A percentile compares a stretch with the other conserved stretches of the same genome.
Conservation (phyloP, 805 yeast species). For the Saturnispora sekii region DNA sequence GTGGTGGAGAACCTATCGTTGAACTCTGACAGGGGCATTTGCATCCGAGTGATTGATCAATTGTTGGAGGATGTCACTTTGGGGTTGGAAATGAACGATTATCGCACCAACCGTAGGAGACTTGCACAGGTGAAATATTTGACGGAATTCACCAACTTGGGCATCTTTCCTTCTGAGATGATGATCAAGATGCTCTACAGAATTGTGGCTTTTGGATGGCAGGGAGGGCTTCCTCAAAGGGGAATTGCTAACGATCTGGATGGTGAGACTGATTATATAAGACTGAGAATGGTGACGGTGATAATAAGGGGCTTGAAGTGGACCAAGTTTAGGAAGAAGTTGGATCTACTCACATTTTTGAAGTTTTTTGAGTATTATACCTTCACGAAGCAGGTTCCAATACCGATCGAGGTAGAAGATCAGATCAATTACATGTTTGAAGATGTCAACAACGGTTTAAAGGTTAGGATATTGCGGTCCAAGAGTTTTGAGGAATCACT, state of each 20-base stretch:
- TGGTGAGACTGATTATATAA: conserved; percentile 57
- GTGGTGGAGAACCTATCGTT: conserved; percentile 32
- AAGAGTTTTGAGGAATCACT: conserved; percentile 43
- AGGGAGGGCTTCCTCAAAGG: conserved; percentile 44
- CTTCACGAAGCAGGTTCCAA: conserved; percentile 47
- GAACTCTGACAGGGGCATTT: conserved; percentile 20
- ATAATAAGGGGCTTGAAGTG: conserved; percentile 28
- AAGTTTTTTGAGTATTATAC: conserved; percentile 64
- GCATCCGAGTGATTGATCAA: conserved; percentile 41
- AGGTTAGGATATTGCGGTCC: conserved; percentile 33
- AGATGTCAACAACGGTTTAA: conserved; percentile 7
- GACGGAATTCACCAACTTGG: conserved; percentile 43
- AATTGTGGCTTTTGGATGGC: conserved; percentile 58
- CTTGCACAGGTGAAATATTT: conserved; percentile 53
- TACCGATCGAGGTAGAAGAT: conserved; percentile 45
- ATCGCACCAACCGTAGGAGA: conserved; percentile 47
- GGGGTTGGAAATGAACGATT: conserved; percentile 60
- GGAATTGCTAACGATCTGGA: conserved; percentile 39
- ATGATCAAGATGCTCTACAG: conserved; percentile 44
- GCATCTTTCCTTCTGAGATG: conserved; percentile 36
- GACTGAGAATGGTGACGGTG: conserved; percentile 47
- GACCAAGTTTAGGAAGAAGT: conserved; percentile 7
- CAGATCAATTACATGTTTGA: conserved; percentile 33
- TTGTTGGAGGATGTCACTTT: conserved; percentile 51
- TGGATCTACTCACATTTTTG: conserved; percentile 33